These are phyloP conservation scores for Amanita inopinata DNA, from an alignment of 768 basidiomycete genomes.

Conservation along the genomic window DNA sequence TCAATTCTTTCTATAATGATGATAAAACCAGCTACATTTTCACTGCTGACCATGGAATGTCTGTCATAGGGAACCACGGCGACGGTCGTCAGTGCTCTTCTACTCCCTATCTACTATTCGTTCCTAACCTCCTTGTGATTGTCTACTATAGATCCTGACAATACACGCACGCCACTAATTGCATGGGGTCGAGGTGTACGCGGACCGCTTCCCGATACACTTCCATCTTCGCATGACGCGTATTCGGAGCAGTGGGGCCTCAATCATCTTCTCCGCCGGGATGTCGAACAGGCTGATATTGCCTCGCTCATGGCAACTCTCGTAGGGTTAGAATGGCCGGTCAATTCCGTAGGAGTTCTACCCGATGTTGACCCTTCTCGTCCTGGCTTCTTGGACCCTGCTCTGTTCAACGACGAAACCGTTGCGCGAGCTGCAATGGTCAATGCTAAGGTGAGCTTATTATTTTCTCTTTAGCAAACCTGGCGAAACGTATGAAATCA, in stretches of 20 bases:
- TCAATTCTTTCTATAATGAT: slow-evolving; percentile 55
- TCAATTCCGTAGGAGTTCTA: slow-evolving; percentile 73
- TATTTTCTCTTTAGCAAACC: background rate
- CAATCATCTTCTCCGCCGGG: slow-evolving; percentile 47
- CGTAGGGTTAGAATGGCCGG: slow-evolving; percentile 66
- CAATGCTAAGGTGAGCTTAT: slow-evolving; percentile 45
- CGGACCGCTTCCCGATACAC: slow-evolving; percentile 48
- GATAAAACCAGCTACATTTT: slow-evolving; percentile 64
- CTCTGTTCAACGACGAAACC: slow-evolving; percentile 31
- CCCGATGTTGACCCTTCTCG: slow-evolving; percentile 59
- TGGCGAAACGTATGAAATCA: slow-evolving; percentile 13
- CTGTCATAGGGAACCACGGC: slow-evolving; percentile 79
- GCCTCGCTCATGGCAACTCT: slow-evolving; percentile 70
- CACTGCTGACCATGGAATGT: slow-evolving; percentile 90
- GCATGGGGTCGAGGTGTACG: slow-evolving; percentile 77
- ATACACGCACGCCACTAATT: slow-evolving; percentile 76
- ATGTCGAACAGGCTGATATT: slow-evolving; percentile 80
- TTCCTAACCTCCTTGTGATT: slow-evolving; percentile 3
- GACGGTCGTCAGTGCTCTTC: slow-evolving; percentile 54
- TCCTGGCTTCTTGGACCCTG: slow-evolving; percentile 47
- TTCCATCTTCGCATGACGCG: slow-evolving; percentile 56
- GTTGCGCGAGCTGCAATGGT: slow-evolving; percentile 47
- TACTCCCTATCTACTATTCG: background rate
- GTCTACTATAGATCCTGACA: slow-evolving; percentile 67
- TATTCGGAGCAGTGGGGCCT: slow-evolving; percentile 62